phyloP scores from a whole-genome alignment of 345 rosid species.

The Heritiera fomes region DNA sequence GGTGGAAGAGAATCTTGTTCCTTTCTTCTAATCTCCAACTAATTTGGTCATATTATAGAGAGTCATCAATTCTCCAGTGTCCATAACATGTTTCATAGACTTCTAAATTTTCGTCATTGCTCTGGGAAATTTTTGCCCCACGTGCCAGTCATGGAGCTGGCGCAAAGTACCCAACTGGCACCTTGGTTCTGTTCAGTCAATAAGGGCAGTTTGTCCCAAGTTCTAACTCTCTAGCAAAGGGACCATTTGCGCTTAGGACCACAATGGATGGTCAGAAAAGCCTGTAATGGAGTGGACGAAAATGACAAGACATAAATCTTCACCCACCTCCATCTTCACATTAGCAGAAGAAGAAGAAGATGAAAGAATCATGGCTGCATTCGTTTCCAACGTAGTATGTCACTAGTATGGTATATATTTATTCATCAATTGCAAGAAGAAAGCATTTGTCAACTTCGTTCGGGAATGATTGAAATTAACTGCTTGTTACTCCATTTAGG shows the following conservation, averaged over 20 bases:
- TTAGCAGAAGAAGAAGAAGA: constrained; percentile 9
- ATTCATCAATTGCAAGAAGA: not conserved
- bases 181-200: constrained; percentile 17
- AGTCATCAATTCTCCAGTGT: not conserved
- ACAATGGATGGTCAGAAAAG: constrained; percentile 23
- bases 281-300: constrained; percentile 29
- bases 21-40: constrained; percentile 2
- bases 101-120: not conserved
- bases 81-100: constrained; percentile 18
- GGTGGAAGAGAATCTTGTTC: constrained; percentile 18
- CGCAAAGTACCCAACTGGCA: not conserved
- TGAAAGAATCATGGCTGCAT: not conserved
- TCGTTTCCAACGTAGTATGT: not conserved
- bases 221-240: constrained; percentile 12
- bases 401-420: not conserved
- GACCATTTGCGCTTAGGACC: constrained; percentile 36
- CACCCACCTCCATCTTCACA: constrained; percentile 16
- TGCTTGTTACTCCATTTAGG: not conserved
- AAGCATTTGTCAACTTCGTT: not conserved
- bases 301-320: constrained; percentile 36
- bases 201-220: constrained; percentile 19
- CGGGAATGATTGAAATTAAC: not conserved
- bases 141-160: constrained; percentile 19
- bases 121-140: not conserved
- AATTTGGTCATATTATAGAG: constrained; percentile 2